Evolutionary conservation across 371 early-diverging fungal genomes (phyloP).

Genomic region (Mucor piriformis): DNA sequence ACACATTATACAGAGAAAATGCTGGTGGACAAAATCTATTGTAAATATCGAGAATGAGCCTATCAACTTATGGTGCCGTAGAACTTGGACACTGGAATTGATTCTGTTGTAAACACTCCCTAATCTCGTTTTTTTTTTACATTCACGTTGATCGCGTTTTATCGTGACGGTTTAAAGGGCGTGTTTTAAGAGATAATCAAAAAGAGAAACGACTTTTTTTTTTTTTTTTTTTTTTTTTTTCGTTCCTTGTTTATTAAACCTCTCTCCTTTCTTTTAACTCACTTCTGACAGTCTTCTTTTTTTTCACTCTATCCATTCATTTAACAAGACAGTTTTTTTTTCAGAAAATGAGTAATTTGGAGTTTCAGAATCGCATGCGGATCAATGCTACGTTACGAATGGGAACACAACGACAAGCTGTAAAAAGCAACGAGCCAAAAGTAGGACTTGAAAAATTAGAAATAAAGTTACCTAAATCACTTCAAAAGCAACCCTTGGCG

Average conservation of each 20-base stretch:
- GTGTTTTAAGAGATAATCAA: no score
- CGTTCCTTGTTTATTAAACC: no score
- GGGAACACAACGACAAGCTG: background rate
- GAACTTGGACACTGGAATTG: constrained; percentile 75
- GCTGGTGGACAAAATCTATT: constrained; percentile 71
- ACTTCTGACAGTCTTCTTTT: no score
- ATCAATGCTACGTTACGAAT: background rate
- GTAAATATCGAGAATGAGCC: constrained; percentile 52
- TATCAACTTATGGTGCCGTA: constrained; percentile 68
- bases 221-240: no score
- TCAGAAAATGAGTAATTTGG: background rate
- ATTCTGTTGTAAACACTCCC: constrained; percentile 52
- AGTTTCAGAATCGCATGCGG: background rate
- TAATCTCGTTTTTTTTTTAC: background rate
- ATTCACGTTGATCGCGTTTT: background rate
- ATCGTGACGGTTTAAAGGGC: background rate
- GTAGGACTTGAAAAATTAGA: background rate
- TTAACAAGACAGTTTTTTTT: no score
- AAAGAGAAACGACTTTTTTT: no score
- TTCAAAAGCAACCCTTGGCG: background rate
- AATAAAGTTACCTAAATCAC: background rate
- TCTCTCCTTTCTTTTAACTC: no score
- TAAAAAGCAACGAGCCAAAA: background rate
- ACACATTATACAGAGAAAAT: constrained; percentile 9
- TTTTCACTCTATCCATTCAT: no score